Conservation (phyloP, 2,329 filamentous ascomycete genomes). For the Neopestalotiopsis sp. region DNA sequence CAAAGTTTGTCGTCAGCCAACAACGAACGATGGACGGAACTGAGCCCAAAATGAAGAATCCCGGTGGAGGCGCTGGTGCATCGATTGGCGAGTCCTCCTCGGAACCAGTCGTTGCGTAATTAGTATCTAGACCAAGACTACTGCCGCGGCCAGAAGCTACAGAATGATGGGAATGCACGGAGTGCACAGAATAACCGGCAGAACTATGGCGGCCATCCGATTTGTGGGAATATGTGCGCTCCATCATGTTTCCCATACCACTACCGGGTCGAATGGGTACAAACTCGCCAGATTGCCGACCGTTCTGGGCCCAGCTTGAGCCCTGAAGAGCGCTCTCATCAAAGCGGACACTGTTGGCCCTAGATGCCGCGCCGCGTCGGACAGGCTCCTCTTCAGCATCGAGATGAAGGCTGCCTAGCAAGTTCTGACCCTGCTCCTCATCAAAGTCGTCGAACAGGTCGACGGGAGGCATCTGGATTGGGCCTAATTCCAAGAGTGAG, state of each 20-base stretch:
- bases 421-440: conserved; percentile 81
- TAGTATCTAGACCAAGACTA: conserved; percentile 83
- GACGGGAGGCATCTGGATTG: conserved; percentile 77
- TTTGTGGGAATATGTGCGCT: conserved; percentile 91
- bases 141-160: conserved; percentile 81
- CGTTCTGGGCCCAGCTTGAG: conserved; percentile 82
- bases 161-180: conserved; percentile 69
- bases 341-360: conserved; percentile 96
- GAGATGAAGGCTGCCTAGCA: conserved; percentile 81
- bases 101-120: conserved; percentile 66
- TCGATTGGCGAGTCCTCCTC: conserved; percentile 74
- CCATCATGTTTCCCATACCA: conserved; percentile 83
- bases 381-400: conserved; percentile 88
- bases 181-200: conserved; percentile 79
- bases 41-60: conserved; percentile 83
- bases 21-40: conserved; percentile 95
- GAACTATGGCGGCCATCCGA: conserved; percentile 96
- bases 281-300: conserved; percentile 84
- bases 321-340: conserved; percentile 94
- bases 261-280: conserved; percentile 78
- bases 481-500: conserved; percentile 58
- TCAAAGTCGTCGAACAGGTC: conserved; percentile 92
- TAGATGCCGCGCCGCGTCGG: conserved; percentile 83
- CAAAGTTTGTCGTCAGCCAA: conserved; percentile 91
- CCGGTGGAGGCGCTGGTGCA: conserved; percentile 78